A percentile compares a stretch with the other conserved stretches of the same genome.
Evolutionary conservation across 441 rosid genomes (phyloP).

Genomic region (Aquilaria agallochum): DNA sequence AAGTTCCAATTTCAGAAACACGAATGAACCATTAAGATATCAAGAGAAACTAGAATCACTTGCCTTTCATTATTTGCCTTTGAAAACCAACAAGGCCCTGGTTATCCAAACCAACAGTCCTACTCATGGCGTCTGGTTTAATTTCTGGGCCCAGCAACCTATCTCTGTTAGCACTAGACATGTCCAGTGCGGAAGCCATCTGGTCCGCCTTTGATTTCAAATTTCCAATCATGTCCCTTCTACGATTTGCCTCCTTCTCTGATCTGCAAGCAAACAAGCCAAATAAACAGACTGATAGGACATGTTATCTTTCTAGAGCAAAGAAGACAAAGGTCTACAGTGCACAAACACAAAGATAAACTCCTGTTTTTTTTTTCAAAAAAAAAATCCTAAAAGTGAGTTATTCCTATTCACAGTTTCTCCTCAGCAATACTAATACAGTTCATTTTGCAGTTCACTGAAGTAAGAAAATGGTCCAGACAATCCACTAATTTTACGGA

Average conservation of each 20-base stretch:
- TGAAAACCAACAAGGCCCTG: constrained; percentile 86
- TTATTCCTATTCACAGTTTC: too few species aligned
- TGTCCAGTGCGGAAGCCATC: constrained; percentile 81
- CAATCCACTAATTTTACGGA: too few species aligned
- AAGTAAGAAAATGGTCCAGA: too few species aligned
- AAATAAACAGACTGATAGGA: too few species aligned
- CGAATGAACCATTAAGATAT: constrained; percentile 2
- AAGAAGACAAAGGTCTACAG: too few species aligned
- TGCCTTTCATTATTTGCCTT: constrained; percentile 86
- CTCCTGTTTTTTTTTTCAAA: too few species aligned
- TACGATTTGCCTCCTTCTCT: constrained; percentile 93
- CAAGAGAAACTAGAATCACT: constrained; percentile 17
- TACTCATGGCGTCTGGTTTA: constrained; percentile 54
- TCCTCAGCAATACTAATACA: too few species aligned
- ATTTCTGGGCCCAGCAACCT: constrained; percentile 85
- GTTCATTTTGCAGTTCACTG: too few species aligned
- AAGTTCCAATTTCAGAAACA: constrained; percentile 4
- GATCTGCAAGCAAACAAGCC: constrained; percentile 37
- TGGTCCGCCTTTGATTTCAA: constrained; percentile 70
- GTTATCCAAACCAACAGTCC: constrained; percentile 77
- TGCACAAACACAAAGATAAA: too few species aligned
- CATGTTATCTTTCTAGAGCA: too few species aligned
- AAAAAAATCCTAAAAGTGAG: too few species aligned
- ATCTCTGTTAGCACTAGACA: constrained; percentile 87
- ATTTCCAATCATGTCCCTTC: constrained; percentile 76